Percentiles rank a stretch among this genome's conserved stretches.
Conservation (phyloP, 2,329 filamentous ascomycete genomes). For the Knufia petricola region DNA sequence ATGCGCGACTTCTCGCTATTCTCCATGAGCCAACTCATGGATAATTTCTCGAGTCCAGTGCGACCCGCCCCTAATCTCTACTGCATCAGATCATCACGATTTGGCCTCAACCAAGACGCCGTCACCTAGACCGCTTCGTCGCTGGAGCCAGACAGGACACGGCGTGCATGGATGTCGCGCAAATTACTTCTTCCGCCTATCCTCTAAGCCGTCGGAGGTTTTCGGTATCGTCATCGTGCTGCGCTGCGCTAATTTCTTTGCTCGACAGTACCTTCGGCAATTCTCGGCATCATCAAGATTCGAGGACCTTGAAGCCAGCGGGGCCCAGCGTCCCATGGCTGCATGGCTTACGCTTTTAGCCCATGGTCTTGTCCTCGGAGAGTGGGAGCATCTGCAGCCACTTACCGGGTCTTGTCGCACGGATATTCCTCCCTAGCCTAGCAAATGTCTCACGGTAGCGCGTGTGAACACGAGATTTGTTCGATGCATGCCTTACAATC, state of each 20-base stretch:
- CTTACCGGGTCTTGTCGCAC: neutral
- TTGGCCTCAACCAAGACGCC: constrained; percentile 2
- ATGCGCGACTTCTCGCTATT: neutral
- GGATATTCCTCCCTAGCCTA: constrained; percentile 4
- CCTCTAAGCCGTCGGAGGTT: neutral
- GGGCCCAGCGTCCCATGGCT: neutral
- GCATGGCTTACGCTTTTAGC: neutral
- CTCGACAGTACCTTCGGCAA: neutral
- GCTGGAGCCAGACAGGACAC: neutral
- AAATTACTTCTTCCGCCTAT: neutral
- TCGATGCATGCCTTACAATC: neutral
- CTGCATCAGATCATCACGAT: constrained; percentile 1
- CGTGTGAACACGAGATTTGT: constrained; percentile 2
- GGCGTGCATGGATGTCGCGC: neutral
- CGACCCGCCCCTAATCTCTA: constrained; percentile 8
- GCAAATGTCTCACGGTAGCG: constrained; percentile 8
- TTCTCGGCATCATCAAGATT: neutral
- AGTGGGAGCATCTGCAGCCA: constrained; percentile 6
- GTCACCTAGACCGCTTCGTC: neutral
- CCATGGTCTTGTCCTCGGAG: neutral
- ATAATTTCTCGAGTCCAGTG: neutral
- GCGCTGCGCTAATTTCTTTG: neutral
- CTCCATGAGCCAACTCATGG: neutral
- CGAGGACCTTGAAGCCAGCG: constrained; percentile 8
- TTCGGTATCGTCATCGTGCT: neutral